phyloP scores from a whole-genome alignment of 2,329 filamentous ascomycete genomes.

The Epichloe scottii region DNA sequence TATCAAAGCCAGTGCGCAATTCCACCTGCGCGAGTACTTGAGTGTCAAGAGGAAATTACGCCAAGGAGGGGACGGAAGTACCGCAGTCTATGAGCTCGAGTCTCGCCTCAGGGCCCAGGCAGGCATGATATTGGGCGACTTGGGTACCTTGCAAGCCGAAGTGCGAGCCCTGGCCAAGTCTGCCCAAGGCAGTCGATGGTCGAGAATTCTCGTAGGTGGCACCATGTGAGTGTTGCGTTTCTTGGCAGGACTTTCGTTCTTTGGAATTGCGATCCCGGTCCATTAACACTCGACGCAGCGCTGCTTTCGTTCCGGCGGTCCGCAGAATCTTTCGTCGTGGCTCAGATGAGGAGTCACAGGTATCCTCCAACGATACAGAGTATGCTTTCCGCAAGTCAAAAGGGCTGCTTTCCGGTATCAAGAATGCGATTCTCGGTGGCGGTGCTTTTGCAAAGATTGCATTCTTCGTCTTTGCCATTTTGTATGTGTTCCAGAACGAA shows the following conservation, averaged over 20 bases:
- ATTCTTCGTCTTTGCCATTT: constrained; percentile 42
- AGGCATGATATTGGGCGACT: constrained; percentile 28
- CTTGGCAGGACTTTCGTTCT: background rate
- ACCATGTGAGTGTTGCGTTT: constrained; percentile 30
- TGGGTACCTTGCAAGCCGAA: constrained; percentile 31
- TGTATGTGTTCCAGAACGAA: constrained; percentile 48
- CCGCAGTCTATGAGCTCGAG: constrained; percentile 26
- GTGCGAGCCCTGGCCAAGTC: constrained; percentile 29
- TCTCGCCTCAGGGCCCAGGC: constrained; percentile 30
- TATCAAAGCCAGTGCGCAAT: constrained; percentile 22
- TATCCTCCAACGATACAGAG: constrained; percentile 39
- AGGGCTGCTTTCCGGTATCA: constrained; percentile 36
- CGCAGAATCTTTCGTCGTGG: constrained; percentile 37
- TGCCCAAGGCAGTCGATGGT: constrained; percentile 38
- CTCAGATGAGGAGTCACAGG: constrained; percentile 22
- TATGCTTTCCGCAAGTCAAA: constrained; percentile 42
- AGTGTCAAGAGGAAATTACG: constrained; percentile 19
- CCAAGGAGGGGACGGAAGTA: constrained; percentile 14
- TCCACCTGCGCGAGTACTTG: constrained; percentile 24
- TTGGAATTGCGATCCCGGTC: background rate
- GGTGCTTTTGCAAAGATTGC: constrained; percentile 36
- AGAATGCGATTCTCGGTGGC: constrained; percentile 29
- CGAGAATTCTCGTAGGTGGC: constrained; percentile 39
- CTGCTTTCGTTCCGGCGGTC: constrained; percentile 38
- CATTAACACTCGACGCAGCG: constrained; percentile 20